Base-by-base conservation (phyloP, 352 stramenopile genomes). In the Phytophthora macrochlamydospora region DNA sequence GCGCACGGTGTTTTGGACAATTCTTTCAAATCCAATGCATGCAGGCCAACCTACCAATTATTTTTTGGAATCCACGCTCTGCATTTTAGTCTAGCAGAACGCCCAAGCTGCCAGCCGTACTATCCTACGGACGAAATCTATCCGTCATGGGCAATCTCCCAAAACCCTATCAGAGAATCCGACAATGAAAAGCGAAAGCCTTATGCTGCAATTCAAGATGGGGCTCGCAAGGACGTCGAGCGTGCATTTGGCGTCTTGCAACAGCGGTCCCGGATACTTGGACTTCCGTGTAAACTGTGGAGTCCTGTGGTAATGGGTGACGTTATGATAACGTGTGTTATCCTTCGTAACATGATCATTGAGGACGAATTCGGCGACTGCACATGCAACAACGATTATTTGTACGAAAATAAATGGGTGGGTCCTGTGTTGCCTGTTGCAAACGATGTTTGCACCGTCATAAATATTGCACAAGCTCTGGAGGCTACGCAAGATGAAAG, bases 311-410 rank as follows among this genome's bases (percentile, higher is more conserved):
- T 24, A 11, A 59, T 66, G 31, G 32, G 28, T 12, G 43, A 66
- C 29, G 51, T 59, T 33, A 55, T 59, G 42, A n/a, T 55, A 0
- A 14, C 59, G 4, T 59, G 59, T 28, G 59, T 59, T 14, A 54
- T 59, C 12, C n/a, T 66, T 12, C 31, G 59, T 33, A 66, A 66
- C 33, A 66, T 59, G 51, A 46, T 66, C 12, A 33, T 59, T 43
- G 43, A 56, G 29, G 42, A 59, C 14, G 58, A 59, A 29, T 14
- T 51, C 38, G 4, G 3, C n/a, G 46, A 48, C 6, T 53, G 28
- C 31, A 53, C 33, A 11, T 44, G 55, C 7, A 37, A 11, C 7
- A 32, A 66, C 14, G 24, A 56, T 4, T 59, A 59, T 55, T 40
- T 59, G 8, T 66, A 54, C 7, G 51, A 59, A 50, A 51, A 66